phyloP scores from a whole-genome alignment of 768 basidiomycete genomes.

The Rhodotorula graminis region DNA sequence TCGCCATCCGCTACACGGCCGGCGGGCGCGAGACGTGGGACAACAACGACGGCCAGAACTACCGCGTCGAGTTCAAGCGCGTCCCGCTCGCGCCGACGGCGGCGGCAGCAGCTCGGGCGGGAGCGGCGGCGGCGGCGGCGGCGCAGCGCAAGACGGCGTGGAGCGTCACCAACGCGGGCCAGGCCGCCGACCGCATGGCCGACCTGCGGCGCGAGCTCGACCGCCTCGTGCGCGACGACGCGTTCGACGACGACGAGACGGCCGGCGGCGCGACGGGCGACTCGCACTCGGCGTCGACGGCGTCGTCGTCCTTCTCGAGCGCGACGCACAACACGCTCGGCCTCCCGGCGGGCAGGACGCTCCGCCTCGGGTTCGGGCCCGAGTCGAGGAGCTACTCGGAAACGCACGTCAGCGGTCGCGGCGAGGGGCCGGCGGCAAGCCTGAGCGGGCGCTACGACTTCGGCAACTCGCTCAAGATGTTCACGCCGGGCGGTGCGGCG shows the following conservation, averaged over 20 bases:
- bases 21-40: constrained; percentile 84
- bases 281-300: no score
- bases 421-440: constrained; percentile 33
- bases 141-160: constrained; percentile 38
- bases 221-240: constrained; percentile 54
- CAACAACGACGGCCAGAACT: constrained; percentile 75
- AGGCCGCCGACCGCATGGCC: constrained; percentile 53
- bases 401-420: constrained; percentile 31
- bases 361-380: background rate
- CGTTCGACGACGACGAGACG: constrained; percentile 36
- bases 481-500: background rate
- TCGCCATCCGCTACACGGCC: constrained; percentile 64
- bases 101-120: background rate
- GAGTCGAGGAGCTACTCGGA: constrained; percentile 7
- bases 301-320: background rate
- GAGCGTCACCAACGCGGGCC: constrained; percentile 50
- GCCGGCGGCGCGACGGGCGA: constrained; percentile 26
- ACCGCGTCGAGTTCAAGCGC: constrained; percentile 63
- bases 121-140: constrained; percentile 3
- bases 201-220: constrained; percentile 66
- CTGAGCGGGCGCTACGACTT: constrained; percentile 49
- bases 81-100: constrained; percentile 15
- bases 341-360: background rate
- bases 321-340: background rate
- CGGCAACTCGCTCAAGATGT: constrained; percentile 46